Conservation (phyloP, 169 alveolate genomes). For the Plasmodium ovale region DNA sequence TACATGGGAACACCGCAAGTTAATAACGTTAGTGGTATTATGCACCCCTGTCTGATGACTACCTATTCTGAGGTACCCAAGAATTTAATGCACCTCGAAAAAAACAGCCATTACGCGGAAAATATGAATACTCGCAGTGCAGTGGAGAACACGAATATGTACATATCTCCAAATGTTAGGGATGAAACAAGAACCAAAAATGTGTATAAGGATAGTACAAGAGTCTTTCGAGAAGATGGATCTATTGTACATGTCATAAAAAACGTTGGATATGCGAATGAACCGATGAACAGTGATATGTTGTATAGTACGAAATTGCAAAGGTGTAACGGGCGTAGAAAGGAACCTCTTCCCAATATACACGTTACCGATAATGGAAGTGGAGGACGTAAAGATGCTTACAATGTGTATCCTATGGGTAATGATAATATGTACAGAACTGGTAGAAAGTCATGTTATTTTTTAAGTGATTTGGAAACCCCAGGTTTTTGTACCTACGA, state of each 20-base stretch:
- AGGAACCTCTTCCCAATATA: background rate
- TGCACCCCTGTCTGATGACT: background rate
- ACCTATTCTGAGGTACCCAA: background rate
- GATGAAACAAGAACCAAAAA: background rate
- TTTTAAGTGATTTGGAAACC: background rate
- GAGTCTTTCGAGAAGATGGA: background rate
- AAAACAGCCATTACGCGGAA: background rate
- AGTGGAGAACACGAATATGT: background rate
- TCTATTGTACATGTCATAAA: background rate
- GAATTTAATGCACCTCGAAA: background rate
- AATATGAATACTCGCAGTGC: background rate
- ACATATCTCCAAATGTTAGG: background rate
- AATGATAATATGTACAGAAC: background rate
- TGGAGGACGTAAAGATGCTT: background rate
- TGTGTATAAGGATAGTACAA: background rate
- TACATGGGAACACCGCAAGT: background rate
- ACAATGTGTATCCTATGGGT: background rate
- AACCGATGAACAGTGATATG: background rate
- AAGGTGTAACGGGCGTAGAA: background rate
- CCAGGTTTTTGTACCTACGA: background rate
- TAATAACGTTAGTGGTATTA: background rate
- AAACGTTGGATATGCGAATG: background rate
- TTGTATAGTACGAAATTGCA: background rate
- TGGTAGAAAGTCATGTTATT: conserved; percentile 15
- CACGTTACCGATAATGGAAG: background rate